Conservation (phyloP, 345 rosid genomes). For the Balakata baccata region DNA sequence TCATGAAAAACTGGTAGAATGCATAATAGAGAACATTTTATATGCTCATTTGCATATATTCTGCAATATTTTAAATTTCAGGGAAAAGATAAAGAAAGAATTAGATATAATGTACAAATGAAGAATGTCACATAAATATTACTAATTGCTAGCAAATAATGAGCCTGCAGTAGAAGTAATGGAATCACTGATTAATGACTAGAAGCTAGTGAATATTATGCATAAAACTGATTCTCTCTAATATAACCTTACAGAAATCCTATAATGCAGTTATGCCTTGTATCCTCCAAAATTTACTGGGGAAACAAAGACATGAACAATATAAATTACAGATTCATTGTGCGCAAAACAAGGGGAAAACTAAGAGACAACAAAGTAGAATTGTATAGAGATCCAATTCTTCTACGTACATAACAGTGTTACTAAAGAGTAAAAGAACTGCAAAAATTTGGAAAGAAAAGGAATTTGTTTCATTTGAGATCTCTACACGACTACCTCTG, state of each 20-base stretch:
- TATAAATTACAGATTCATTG: slow-evolving; percentile 6
- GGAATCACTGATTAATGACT: slow-evolving; percentile 4
- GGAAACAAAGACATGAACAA: slow-evolving; percentile 14
- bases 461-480: slow-evolving; percentile 8
- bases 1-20: slow-evolving; percentile 7
- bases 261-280: slow-evolving; percentile 16
- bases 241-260: slow-evolving; percentile 4
- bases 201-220: slow-evolving; percentile 12
- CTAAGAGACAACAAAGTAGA: background rate
- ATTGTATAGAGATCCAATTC: slow-evolving; percentile 8
- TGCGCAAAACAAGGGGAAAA: background rate
- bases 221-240: background rate
- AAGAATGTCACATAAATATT: background rate
- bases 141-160: slow-evolving; percentile 6
- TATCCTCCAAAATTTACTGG: slow-evolving; percentile 19
- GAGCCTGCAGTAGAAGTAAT: background rate
- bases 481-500: slow-evolving; percentile 10
- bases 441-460: slow-evolving; percentile 15
- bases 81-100: background rate
- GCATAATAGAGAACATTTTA: background rate
- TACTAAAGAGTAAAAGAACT: background rate
- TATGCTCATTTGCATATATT: slow-evolving; percentile 5
- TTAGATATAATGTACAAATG: background rate
- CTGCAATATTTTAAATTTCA: slow-evolving; percentile 1
- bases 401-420: slow-evolving; percentile 5